Evolutionary conservation across 352 stramenopile species (phyloP).

Genomic region (Pythium guiyangense): DNA sequence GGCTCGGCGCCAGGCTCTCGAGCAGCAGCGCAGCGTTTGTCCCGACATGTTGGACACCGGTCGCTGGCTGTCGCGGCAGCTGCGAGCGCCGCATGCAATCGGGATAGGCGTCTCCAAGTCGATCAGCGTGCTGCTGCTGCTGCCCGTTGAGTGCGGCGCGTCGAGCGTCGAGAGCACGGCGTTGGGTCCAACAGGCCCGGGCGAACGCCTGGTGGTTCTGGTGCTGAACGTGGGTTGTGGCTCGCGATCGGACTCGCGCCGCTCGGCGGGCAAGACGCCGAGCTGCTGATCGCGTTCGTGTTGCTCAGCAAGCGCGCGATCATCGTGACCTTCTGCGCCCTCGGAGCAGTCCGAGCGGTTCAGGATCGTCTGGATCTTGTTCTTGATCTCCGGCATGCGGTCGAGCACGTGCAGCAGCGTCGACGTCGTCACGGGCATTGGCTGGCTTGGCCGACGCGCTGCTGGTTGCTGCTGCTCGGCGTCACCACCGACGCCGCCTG

Average conservation of each 20-base stretch:
- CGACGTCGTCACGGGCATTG: conserved; percentile 74
- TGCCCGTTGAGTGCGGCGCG: no score
- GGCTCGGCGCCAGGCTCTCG: conserved; percentile 17
- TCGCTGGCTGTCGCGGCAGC: conserved; percentile 10
- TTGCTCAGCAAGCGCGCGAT: conserved; percentile 82
- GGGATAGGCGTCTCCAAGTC: conserved; percentile 45
- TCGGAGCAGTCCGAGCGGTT: conserved; percentile 84
- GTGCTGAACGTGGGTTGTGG: no score
- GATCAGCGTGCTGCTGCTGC: conserved; percentile 16
- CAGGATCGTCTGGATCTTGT: conserved; percentile 86
- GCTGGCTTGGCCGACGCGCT: conserved; percentile 5
- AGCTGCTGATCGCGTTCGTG: conserved; percentile 71
- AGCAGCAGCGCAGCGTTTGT: conserved; percentile 8
- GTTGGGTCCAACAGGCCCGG: no score
- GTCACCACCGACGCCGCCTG: no score
- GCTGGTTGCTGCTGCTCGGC: not conserved
- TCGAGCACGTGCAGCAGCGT: conserved; percentile 79
- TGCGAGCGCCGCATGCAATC: conserved; percentile 33
- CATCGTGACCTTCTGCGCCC: conserved; percentile 85
- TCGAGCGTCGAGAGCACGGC: no score
- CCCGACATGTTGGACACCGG: no score
- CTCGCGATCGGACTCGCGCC: no score
- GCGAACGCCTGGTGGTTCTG: no score
- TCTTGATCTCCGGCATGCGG: conserved; percentile 87
- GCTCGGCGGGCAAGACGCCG: conserved; percentile 16